These are phyloP conservation scores for Coniochaeta sp. DNA, from an alignment of 2,329 filamentous ascomycete genomes.

Conservation along the genomic window DNA sequence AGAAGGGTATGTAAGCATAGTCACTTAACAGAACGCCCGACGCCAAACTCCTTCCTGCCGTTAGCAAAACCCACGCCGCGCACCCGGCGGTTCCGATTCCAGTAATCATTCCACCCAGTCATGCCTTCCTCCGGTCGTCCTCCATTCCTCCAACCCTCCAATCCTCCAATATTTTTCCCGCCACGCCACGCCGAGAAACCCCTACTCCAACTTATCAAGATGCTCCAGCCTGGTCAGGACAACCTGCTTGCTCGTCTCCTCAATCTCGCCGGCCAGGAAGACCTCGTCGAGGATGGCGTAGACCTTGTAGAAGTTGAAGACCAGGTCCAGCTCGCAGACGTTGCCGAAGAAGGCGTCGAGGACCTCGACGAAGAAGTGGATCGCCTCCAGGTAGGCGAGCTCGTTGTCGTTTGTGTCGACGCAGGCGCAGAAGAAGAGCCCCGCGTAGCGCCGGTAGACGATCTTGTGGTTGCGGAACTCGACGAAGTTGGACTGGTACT, in stretches of 20 bases:
- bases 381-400: conserved; percentile 90
- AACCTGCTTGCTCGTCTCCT: conserved; percentile 98
- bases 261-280: conserved; percentile 93
- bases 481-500: conserved; percentile 99
- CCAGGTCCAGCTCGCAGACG: conserved; percentile 93
- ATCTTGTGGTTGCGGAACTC: conserved; percentile 93
- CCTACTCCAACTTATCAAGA: conserved; percentile 86
- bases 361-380: conserved; percentile 99
- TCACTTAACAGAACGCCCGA: background rate
- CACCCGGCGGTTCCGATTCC: background rate
- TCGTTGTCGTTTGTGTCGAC: conserved; percentile 99
- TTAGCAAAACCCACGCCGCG: background rate
- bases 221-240: conserved; percentile 91
- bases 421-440: conserved; percentile 98
- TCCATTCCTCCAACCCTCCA: background rate
- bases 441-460: conserved; percentile 94
- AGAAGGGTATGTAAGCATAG: background rate
- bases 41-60: background rate
- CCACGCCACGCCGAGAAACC: background rate
- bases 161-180: no score
- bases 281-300: conserved; percentile 99
- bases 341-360: conserved; percentile 98
- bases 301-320: conserved; percentile 78
- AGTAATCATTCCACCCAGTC: background rate
- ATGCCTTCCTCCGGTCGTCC: background rate